Evolutionary conservation across 352 stramenopile species (phyloP).

Genomic region (Pythium sp.): DNA sequence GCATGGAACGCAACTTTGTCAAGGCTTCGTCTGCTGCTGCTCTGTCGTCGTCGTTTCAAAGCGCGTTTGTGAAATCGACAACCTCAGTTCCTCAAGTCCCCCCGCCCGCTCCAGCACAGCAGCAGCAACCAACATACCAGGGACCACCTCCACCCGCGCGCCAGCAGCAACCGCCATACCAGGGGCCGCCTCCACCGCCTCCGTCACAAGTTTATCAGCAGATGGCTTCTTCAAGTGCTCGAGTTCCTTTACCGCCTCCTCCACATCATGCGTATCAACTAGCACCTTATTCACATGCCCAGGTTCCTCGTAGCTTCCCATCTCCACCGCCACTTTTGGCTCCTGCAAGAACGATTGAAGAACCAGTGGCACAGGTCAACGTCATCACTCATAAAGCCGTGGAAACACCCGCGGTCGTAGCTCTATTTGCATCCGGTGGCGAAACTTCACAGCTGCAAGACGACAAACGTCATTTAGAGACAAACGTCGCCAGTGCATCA

Average conservation of each 20-base stretch:
- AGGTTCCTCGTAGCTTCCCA: conserved; percentile 4
- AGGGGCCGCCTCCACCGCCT: conserved; percentile 1
- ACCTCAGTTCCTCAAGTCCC: neutral
- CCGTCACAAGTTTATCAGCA: neutral
- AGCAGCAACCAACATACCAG: neutral
- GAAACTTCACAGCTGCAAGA: neutral
- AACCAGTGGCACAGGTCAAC: neutral
- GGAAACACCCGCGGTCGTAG: neutral
- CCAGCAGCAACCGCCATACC: neutral
- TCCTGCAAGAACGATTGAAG: neutral
- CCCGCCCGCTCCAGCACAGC: neutral
- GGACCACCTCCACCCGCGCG: neutral
- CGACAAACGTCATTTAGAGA: neutral
- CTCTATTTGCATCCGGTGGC: neutral
- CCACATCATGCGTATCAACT: neutral
- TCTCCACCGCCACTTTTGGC: neutral
- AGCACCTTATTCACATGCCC: neutral
- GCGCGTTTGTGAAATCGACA: conserved; percentile 27
- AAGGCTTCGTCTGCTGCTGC: conserved; percentile 27
- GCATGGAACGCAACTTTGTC: conserved; percentile 27
- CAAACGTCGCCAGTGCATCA: neutral
- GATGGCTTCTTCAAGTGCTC: neutral
- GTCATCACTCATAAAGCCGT: neutral
- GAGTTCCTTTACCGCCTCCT: neutral
- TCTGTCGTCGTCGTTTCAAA: conserved; percentile 18